These are phyloP conservation scores for Naganishia albida DNA, from an alignment of 1,284 basidiomycete genomes.

Conservation along the genomic window DNA sequence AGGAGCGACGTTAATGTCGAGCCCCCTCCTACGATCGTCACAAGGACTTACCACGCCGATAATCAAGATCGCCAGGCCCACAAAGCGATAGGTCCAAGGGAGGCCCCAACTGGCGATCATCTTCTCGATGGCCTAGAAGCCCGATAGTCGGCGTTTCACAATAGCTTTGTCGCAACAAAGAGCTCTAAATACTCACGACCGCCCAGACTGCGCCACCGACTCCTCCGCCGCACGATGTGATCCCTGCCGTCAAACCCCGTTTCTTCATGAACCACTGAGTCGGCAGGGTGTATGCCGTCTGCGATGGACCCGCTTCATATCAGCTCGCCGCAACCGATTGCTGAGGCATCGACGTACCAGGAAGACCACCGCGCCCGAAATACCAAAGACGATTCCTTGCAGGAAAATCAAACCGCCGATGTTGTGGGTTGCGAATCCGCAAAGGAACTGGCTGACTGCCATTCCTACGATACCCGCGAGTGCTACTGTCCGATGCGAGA, in stretches of 20 bases:
- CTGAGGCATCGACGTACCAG: no score
- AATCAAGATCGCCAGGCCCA: constrained; percentile 16
- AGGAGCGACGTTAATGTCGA: background rate
- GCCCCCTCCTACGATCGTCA: background rate
- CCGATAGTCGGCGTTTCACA: background rate
- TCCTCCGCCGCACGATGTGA: constrained; percentile 48
- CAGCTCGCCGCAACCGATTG: no score
- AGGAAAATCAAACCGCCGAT: constrained; percentile 39
- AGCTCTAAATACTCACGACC: constrained; percentile 13
- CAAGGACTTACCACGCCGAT: constrained; percentile 8
- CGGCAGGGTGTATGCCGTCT: constrained; percentile 36
- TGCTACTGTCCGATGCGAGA: constrained; percentile 23
- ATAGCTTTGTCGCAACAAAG: background rate
- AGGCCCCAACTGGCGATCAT: constrained; percentile 33
- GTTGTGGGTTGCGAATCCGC: constrained; percentile 37
- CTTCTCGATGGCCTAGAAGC: constrained; percentile 28
- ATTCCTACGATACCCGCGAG: constrained; percentile 28
- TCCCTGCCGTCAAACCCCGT: constrained; percentile 46
- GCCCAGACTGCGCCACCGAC: constrained; percentile 48
- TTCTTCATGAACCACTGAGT: constrained; percentile 46
- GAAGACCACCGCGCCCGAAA: constrained; percentile 24
- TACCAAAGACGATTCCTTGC: constrained; percentile 22
- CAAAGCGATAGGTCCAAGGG: constrained; percentile 32
- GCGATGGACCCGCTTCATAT: no score
- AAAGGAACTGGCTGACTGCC: constrained; percentile 35